Base-by-base conservation (phyloP, 768 basidiomycete genomes). In the Thelephora ganbajun region DNA sequence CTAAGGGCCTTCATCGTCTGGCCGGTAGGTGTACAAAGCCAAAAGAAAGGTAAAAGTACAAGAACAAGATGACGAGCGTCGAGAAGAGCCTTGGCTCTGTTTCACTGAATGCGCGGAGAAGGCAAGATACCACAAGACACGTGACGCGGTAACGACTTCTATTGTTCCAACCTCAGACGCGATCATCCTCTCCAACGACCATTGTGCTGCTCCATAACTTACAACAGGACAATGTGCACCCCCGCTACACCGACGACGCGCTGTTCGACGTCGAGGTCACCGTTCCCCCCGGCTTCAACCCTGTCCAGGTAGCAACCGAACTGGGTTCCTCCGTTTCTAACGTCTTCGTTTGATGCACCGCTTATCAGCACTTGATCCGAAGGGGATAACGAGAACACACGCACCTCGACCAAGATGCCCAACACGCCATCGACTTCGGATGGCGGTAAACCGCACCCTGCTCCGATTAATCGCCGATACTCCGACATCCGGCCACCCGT, bases 401-500 rank as follows among this genome's bases (percentile, higher is more conserved):
- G n/a, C 53, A 85, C 87, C 76, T 94, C 89, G 14, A 92, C 70
- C 36, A 98, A 65, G 72, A 86, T 83, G 20, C 77, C 79, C 50
- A 96, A 70, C 4, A 92, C 81, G 50, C 77, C 76, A 57, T 97
- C 93, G 34, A 97, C 85, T 51, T 97, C 92, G n/a, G 77, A 70
- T 1, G 84, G 78, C 2, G 83, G 76, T 26, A 92, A 74, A 0
- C 88, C 85, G 65, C 89, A 94, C 0, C 89, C 92, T 13, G 89
- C 81, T 30, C 84, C 83, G 56, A 99, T 92, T 45, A 99, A 63
- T 52, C 82, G 71, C 55, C 92, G 70, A 61, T 97, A 99, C 54
- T 93, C 85, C 4, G 75, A 71, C 80, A 98, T 93, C 52, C 81
- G 72, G 35, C 86, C 88, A 26, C 83, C 80, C 0, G 92, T 96